phyloP scores from a whole-genome alignment of 345 rosid genomes.

The Melaleuca quinquenervia region DNA sequence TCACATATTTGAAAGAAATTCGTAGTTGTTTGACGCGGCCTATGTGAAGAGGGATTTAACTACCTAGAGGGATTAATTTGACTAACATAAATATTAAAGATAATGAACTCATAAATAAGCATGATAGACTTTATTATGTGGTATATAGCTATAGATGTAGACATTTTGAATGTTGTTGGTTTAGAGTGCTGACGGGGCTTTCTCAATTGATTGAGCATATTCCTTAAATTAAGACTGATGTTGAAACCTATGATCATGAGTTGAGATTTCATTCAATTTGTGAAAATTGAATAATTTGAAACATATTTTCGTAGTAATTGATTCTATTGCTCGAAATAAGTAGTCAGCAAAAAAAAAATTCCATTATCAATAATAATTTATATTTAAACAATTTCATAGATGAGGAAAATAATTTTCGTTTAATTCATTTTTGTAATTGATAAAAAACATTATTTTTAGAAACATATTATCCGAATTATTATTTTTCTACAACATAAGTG shows the following conservation, averaged over 20 bases:
- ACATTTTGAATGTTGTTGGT: neutral
- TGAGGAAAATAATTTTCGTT: no score
- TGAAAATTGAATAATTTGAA: rapidly evolving
- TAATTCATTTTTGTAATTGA: no score
- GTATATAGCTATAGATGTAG: neutral
- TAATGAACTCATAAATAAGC: neutral
- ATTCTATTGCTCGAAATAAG: neutral
- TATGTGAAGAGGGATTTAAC: no score
- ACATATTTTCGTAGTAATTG: neutral
- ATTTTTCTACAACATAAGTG: neutral
- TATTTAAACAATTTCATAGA: neutral
- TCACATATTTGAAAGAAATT: no score
- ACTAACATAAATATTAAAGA: no score
- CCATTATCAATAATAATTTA: rapidly evolving
- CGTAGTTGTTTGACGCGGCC: no score
- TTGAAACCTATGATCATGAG: neutral
- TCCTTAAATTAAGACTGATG: neutral
- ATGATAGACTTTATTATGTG: neutral
- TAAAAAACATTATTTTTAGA: neutral
- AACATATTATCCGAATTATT: neutral
- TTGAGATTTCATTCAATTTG: rapidly evolving
- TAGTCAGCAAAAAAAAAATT: rapidly evolving
- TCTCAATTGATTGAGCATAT: neutral
- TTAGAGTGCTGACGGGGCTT: neutral
- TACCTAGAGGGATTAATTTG: no score